Evolutionary conservation across 1,139 yeast species (phyloP), one percentile per base, ranked within the genome.

Genomic region (Blastobotrys elegans): DNA sequence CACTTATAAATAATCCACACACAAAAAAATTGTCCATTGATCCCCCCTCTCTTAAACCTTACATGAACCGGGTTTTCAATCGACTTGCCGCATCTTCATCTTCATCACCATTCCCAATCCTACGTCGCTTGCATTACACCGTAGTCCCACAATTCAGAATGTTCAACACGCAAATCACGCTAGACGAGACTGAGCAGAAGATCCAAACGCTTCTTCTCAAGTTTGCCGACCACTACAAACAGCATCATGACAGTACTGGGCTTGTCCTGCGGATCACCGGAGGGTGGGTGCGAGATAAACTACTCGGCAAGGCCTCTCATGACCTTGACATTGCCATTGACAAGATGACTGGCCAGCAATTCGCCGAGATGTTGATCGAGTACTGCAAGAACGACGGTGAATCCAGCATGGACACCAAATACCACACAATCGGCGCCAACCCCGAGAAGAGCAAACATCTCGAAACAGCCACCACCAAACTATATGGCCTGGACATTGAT

Each of bases 211-310:
- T 80, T 18, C 66, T 82, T 46, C 62, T 65, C 11, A 52, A 55
- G 27, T 68, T 59, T 44, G 54, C 64, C 13, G 37, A 39, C 13
- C 58, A 58, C 42, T 56, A 58, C 39, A 52, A 52, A 14, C 10
- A 22, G 14, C 20, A 31, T 49, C 37, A 18, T 11, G 46, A 54
- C 27, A 26, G 43, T 4, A 59, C 61, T 38, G 62, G 62, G 3
- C 55, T 81, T 20, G 82, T 77, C 29, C 72, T 90, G 18, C 68
- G 99, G 53, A 85, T 92, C 57, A 90, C 97, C 0, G 99, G 99
- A 29, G 99, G 99, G 0, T 92, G 99, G 99, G 99, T 92, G 4
- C 76, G 99, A 58, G 99, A 92, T 65, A 92, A 92, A 68, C 69
- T 92, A 33, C 70, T 94, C 34, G 95, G 95, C 0, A 73, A 75